Conservation (phyloP, 176 grass and related monocot genomes). For the Ensete ventricosum region DNA sequence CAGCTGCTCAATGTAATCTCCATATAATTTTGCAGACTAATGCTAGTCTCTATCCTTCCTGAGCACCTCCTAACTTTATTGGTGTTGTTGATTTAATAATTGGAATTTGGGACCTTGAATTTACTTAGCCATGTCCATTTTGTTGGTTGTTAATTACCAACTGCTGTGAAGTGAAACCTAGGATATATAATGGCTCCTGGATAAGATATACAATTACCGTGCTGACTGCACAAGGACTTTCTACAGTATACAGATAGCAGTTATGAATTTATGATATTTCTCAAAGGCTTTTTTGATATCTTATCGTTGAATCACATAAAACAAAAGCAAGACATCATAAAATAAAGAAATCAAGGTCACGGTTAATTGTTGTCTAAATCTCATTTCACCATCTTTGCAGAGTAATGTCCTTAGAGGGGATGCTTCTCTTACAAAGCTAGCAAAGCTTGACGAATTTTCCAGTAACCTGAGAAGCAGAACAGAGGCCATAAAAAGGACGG, state of each 20-base stretch:
- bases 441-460: conserved; percentile 59
- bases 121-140: too few relatives aligned
- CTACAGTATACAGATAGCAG: not conserved
- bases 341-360: not conserved
- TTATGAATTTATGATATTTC: not conserved
- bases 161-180: too few relatives aligned
- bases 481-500: conserved; percentile 14
- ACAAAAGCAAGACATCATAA: not conserved
- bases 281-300: not conserved
- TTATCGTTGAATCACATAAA: too few relatives aligned
- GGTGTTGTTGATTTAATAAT: not conserved
- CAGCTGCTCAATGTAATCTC: too few relatives aligned
- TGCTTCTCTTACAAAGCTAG: conserved; percentile 44
- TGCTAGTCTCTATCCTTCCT: too few relatives aligned
- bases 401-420: conserved; percentile 57
- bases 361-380: not conserved
- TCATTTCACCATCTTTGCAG: conserved; percentile 21
- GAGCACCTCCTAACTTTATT: too few relatives aligned
- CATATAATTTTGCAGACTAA: too few relatives aligned
- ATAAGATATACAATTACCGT: too few relatives aligned
- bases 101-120: not conserved
- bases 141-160: too few relatives aligned
- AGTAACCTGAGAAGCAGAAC: conserved; percentile 39
- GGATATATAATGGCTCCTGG: too few relatives aligned
- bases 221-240: not conserved